Base-by-base conservation (phyloP, 768 basidiomycete genomes). In the Mycena haematopus region DNA sequence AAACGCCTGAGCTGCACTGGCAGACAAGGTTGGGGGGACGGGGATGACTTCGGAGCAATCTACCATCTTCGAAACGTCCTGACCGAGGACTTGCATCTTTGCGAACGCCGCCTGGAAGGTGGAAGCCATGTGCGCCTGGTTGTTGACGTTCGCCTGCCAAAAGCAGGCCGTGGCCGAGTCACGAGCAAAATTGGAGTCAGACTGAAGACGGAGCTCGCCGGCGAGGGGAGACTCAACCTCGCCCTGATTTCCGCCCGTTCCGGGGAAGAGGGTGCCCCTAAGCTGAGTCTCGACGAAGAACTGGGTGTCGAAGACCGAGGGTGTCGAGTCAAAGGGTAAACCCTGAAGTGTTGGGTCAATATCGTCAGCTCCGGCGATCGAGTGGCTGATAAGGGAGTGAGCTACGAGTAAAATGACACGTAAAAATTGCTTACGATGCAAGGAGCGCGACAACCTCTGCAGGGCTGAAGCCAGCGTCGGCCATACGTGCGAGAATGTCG, bases 11-110 rank as follows among this genome's bases (percentile, higher is more conserved):
- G 29, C 29, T 4, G 29, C 29, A 9, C 29, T 31, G 29, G 29
- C 29, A 31, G n/a, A n/a, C 6, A 31, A 4, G 9, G 9, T 4
- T 5, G 6, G 6, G 29, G 29, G 9, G 71, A 67, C 55, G 29
- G 76, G 77, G 27, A 78, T 75, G 46, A 76, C 74, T 21, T 78
- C 76, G 6, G 76, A 76, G 69, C 78, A 79, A 67, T 78, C 78
- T 31, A 74, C 61, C 53, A 78, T 56, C 7, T 63, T 53, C 25
- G 33, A 52, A 14, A 29, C 44, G 58, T 75, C 68, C 35, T 76
- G 72, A 11, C 75, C 76, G 33, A 76, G 56, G 22, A 73, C 63
- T 7, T 74, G 69, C 35, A 78, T 67, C 64, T 77, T 77, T 19
- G 68, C 60, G 73, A 77, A 76, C 15, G 73, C 76, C 17, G 62